A percentile compares a stretch with the other conserved stretches of the same genome.
These are phyloP conservation scores for Pythium oligandrum DNA, from an alignment of 352 stramenopile species.

Conservation along the genomic window DNA sequence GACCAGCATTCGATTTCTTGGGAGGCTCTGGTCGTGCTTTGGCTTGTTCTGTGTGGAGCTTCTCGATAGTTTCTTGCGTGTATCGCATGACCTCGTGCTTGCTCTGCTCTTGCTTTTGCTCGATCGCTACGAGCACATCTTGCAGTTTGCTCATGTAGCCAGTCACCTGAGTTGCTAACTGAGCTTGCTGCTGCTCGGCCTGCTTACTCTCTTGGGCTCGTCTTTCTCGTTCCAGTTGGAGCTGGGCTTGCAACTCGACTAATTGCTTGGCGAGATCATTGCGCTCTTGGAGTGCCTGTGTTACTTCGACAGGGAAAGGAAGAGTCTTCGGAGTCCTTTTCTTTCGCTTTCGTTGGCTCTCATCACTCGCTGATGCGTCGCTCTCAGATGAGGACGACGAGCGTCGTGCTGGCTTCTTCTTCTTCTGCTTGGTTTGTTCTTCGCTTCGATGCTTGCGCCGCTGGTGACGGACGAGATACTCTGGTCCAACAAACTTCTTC, in stretches of 20 bases:
- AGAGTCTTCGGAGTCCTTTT: constrained; percentile 19
- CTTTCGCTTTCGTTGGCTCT: constrained; percentile 1
- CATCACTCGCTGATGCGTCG: constrained; percentile 1
- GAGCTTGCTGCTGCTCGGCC: constrained; percentile 42
- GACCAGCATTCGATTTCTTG: constrained; percentile 27
- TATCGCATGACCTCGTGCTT: constrained; percentile 66
- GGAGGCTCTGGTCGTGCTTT: constrained; percentile 22
- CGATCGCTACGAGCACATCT: constrained; percentile 48
- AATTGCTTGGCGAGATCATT: constrained; percentile 58
- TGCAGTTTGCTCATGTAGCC: constrained; percentile 63
- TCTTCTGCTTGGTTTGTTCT: constrained; percentile 13
- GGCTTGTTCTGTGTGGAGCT: constrained; percentile 31
- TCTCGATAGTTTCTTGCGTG: constrained; percentile 46
- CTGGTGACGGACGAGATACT: constrained; percentile 73
- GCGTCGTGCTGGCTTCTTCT: constrained; percentile 20
- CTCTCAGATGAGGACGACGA: constrained; percentile 8
- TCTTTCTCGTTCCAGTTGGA: constrained; percentile 41
- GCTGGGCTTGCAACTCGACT: constrained; percentile 46
- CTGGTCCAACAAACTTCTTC: constrained; percentile 69
- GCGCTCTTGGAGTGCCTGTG: constrained; percentile 47
- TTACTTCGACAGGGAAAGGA: constrained; percentile 23
- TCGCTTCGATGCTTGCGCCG: constrained; percentile 42
- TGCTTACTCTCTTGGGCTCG: constrained; percentile 38
- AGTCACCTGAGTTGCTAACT: constrained; percentile 44
- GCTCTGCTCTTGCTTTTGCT: constrained; percentile 52